phyloP scores from a whole-genome alignment of 768 basidiomycete species.

The Fomitopsis serialis region DNA sequence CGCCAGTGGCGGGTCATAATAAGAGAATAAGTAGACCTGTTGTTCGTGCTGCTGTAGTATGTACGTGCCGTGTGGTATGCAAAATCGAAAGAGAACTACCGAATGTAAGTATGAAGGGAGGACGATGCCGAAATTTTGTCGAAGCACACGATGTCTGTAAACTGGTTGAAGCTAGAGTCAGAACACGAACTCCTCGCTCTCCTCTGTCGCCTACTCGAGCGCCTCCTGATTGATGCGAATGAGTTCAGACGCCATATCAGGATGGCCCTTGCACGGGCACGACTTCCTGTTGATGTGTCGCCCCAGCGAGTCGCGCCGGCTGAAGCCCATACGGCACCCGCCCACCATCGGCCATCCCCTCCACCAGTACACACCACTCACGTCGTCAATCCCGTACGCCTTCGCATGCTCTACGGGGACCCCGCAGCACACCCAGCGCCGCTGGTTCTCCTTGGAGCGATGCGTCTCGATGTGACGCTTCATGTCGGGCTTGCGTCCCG shows the following conservation, averaged over 20 bases:
- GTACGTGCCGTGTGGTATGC: no score
- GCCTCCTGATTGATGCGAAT: neutral
- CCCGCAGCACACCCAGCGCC: slow-evolving; percentile 14
- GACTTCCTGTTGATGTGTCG: slow-evolving; percentile 5
- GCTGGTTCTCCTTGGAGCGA: neutral
- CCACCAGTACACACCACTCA: neutral
- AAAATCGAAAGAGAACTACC: no score
- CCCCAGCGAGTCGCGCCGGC: slow-evolving; percentile 8
- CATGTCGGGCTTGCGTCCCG: slow-evolving; percentile 6
- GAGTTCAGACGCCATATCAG: neutral
- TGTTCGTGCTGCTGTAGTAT: no score
- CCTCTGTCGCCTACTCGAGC: no score
- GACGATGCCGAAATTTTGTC: no score
- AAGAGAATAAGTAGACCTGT: no score
- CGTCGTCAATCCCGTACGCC: neutral
- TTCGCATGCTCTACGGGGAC: slow-evolving; percentile 5
- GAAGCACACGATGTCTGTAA: no score
- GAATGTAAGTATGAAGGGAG: no score
- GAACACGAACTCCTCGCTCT: no score
- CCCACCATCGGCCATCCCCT: slow-evolving; percentile 9
- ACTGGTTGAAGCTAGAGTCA: no score
- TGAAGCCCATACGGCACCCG: slow-evolving; percentile 10
- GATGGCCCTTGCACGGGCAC: neutral
- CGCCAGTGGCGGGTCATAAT: no score
- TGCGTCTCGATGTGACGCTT: slow-evolving; percentile 11